These are phyloP conservation scores for Cryptococcus deneoformans DNA, from an alignment of 1,284 basidiomycete genomes.

Conservation along the genomic window DNA sequence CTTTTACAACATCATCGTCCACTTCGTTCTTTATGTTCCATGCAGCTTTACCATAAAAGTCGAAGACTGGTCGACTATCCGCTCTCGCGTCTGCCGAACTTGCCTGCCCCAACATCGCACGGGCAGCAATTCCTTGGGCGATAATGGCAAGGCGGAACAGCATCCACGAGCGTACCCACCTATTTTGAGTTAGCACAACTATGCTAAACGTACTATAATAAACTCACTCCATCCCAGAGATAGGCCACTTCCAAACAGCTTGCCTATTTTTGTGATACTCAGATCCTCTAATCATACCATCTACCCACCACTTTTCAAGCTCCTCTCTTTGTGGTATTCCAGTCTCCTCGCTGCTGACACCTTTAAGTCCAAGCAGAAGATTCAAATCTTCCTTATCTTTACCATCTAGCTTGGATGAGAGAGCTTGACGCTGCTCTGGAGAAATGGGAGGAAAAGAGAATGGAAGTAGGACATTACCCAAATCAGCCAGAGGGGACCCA, in stretches of 20 bases:
- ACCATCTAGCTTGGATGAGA: constrained; percentile 24
- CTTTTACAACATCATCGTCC: constrained; percentile 52
- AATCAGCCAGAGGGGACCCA: constrained; percentile 84
- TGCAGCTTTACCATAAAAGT: constrained; percentile 63
- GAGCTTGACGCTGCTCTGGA: constrained; percentile 2
- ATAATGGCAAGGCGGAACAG: constrained; percentile 72
- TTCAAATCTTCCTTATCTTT: constrained; percentile 13
- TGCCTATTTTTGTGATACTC: constrained; percentile 18
- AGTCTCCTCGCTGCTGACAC: constrained; percentile 54
- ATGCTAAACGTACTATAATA: neutral
- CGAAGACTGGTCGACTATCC: constrained; percentile 59
- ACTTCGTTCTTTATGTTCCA: constrained; percentile 57
- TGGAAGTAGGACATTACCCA: constrained; percentile 83
- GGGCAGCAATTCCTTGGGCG: constrained; percentile 87
- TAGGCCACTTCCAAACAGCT: constrained; percentile 37
- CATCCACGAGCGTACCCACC: constrained; percentile 33
- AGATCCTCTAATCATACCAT: constrained; percentile 40
- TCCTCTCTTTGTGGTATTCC: constrained; percentile 66
- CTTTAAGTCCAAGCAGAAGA: constrained; percentile 60
- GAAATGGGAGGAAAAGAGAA: constrained; percentile 63
- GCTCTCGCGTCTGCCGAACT: constrained; percentile 69
- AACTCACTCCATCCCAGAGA: constrained; percentile 41
- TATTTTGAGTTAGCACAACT: constrained; percentile 12
- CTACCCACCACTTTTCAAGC: constrained; percentile 58
- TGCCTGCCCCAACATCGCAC: constrained; percentile 78